Base-by-base conservation (phyloP, 73 alveolate genomes). In the Symbiodinium natans region DNA sequence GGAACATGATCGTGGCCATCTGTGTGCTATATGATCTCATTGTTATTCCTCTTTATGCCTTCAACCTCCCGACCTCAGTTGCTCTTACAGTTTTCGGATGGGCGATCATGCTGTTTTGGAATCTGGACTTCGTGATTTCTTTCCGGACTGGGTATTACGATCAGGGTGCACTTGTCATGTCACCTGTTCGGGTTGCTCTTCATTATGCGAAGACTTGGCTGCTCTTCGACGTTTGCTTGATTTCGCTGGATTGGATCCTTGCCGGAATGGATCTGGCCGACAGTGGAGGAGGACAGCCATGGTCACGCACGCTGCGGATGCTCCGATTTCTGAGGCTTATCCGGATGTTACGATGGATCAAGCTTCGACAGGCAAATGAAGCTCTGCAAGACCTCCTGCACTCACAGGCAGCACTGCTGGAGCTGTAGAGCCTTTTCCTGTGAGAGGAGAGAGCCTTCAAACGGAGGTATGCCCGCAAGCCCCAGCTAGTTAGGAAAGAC, bases 171-270 rank as follows among this genome's bases (percentile, higher is more conserved):
- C 41, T 90, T 31, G 77, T 90, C 40, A 21, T 90, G 39, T 31
- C 88, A 82, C 39, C 34, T 43, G 43, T 38, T 40, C 56, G 83
- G 40, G 46, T 90, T 42, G 97, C 97, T 10, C 10, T n/a, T 77
- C 97, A 90, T 41, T 90, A 90, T 27, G 94, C 94, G 71, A 68
- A 46, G 88, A 90, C 97, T 40, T 90, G 97, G 97, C 43, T 90
- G 39, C 97, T 90, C 48, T 90, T 90, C 15, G 97, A 90, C 34
- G 41, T 90, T 8, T 19, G 41, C 41, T 17, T 90, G 80, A 38
- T 90, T 52, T 90, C 97, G 11, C 40, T 90, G 88, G 97, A 90
- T 25, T 90, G 97, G 97, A 52, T 71, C 46, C 46, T 90, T 23
- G 41, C 89, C 2, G 29, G 33, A 9, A 89, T 89, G 95, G 95